A percentile compares a stretch with the other conserved stretches of the same genome.
phyloP scores from a whole-genome alignment of 257 asterid genomes.

The Galeopsis tetrahit region DNA sequence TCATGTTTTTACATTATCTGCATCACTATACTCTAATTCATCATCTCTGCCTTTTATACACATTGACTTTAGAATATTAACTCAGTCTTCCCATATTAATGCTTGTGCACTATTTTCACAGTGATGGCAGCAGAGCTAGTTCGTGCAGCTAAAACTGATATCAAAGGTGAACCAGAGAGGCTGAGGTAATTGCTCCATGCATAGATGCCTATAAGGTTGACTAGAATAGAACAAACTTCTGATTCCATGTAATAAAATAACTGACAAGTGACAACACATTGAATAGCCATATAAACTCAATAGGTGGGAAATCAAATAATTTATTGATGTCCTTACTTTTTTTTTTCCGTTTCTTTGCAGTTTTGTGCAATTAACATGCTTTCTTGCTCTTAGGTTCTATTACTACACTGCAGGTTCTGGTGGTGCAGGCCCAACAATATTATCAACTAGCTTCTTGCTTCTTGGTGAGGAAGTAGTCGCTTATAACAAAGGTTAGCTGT shows the following conservation, averaged over 20 bases:
- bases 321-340: background rate
- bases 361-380: constrained; percentile 18
- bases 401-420: constrained; percentile 98
- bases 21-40: background rate
- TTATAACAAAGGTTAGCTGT: constrained; percentile 74
- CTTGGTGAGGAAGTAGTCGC: constrained; percentile 97
- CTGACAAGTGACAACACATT: background rate
- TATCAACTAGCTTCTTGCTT: constrained; percentile 91
- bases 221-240: background rate
- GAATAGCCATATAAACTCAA: background rate
- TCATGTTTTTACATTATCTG: background rate
- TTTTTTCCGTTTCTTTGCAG: background rate
- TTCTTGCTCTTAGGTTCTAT: constrained; percentile 67
- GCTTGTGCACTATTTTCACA: constrained; percentile 40
- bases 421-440: constrained; percentile 95
- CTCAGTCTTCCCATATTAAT: constrained; percentile 25
- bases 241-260: background rate
- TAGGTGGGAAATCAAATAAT: constrained; percentile 1
- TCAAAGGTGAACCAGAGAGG: constrained; percentile 70
- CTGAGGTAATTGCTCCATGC: constrained; percentile 61
- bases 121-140: constrained; percentile 99
- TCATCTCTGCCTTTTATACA: background rate
- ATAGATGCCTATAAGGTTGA: background rate
- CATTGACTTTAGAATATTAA: constrained; percentile 2
- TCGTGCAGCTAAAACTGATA: constrained; percentile 67